Conservation (phyloP, 768 basidiomycete genomes). For the Xerocomellus intermedius region DNA sequence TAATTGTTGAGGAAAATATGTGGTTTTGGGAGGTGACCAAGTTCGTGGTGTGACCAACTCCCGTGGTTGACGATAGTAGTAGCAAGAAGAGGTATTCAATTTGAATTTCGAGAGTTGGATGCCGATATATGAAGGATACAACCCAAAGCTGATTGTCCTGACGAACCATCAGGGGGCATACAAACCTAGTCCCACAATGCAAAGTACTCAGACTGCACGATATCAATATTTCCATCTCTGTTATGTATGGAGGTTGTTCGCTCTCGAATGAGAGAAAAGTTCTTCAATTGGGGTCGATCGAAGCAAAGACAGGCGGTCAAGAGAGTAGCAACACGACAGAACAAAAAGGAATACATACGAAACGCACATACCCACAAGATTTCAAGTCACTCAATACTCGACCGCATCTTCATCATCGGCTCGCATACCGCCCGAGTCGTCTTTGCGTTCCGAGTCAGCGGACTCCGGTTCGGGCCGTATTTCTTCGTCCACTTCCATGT, state of each 20-base stretch:
- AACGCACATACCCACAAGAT: constrained; percentile 29
- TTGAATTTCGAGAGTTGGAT: background rate
- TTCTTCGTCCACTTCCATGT: constrained; percentile 37
- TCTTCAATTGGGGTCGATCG: constrained; percentile 10
- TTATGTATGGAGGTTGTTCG: background rate
- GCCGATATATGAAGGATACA: background rate
- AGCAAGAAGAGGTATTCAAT: background rate
- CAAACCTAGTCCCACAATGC: background rate
- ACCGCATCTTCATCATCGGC: constrained; percentile 81
- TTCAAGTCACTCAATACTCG: constrained; percentile 52
- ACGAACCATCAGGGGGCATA: background rate
- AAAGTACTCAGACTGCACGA: background rate
- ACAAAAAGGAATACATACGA: constrained; percentile 24
- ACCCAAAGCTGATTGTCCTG: background rate
- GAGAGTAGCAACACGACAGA: constrained; percentile 7
- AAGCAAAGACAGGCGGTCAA: constrained; percentile 19
- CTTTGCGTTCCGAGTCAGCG: constrained; percentile 48
- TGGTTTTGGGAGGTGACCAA: too few relatives aligned
- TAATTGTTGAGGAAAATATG: too few relatives aligned
- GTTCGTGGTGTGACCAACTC: too few relatives aligned
- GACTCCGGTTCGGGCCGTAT: constrained; percentile 36
- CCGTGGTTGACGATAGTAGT: too few relatives aligned
- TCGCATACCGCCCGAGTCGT: constrained; percentile 51
- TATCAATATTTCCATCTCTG: background rate
- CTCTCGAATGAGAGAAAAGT: background rate